Base-by-base conservation (phyloP, 2,329 filamentous ascomycete genomes). In the Didymella segeticola region DNA sequence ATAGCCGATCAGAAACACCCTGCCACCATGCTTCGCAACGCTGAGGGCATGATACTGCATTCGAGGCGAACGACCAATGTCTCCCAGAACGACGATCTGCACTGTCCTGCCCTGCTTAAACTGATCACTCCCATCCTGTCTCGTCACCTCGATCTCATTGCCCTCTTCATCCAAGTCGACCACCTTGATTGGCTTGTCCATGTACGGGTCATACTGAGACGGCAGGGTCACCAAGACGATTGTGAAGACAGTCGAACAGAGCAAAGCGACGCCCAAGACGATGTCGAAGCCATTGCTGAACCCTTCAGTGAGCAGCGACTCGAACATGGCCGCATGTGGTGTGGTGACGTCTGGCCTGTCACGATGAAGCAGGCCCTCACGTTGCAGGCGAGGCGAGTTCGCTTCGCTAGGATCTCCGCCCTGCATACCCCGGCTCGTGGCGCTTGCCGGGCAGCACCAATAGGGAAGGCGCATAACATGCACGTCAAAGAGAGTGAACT, bases 21-120 rank as follows among this genome's bases (percentile, higher is more conserved):
- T 82, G 6, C 87, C 89, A 20, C 91, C 91, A 69, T 92, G 87
- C 66, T 88, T 89, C 33, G 91, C 91, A 67, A 98, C 87, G 72
- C 93, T 98, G 63, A 96, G 80, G 17, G 93, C 93, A 82, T 99
- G 95, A 68, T 99, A 98, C 71, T 98, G 93, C 93, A 99, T 99
- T 51, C 95, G 91, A 43, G 95, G 95, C 72, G 93, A 98, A 38
- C 93, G 86, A 31, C 95, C 95, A 72, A 99, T 93, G 70, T 99
- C 95, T 37, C 95, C 95, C 23, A 99, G 83, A 15, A 99, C 95
- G 14, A 99, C 82, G 46, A 99, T 86, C 75, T 96, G 91, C 36
- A 93, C 83, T 0, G 81, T 83, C 29, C 79, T 76, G 53, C 81
- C 76, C 30, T 67, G 62, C 43, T 70, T 73, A 46, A 57, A 68